Base-by-base conservation (phyloP, 1,139 yeast genomes). In the Spencermartinsiella ligniputridi region DNA sequence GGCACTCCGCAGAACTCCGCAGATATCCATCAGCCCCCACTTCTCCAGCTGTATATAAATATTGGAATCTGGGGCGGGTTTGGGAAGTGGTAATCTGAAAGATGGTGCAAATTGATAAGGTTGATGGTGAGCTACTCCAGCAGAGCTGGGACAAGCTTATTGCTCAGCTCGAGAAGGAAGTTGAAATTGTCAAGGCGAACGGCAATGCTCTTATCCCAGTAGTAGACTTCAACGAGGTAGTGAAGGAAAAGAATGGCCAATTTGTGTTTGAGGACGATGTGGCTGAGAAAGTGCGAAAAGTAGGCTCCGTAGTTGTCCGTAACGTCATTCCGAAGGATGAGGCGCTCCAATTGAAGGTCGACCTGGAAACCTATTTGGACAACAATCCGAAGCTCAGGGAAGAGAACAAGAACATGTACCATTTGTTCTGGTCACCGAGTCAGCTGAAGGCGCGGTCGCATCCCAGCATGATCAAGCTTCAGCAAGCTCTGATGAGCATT, bases 351-450 rank as follows among this genome's bases (percentile, higher is more conserved):
- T 37, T 41, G n/a, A 46, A 44, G 21, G 16, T 38, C n/a, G 46
- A 41, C 24, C 24, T 42, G 97, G 97, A 92, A 64, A 94, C 85
- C 51, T 92, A 94, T 74, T 81, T 81, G 41, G 54, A 54, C 12
- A 62, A 65, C 13, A 52, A 56, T 4, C 54, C 66, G 55, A 29
- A 42, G 20, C 13, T 35, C 6, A 37, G 35, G 24, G 49, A 46
- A 16, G 41, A 39, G n/a, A 43, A 37, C 27, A 34, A 33, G 30
- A 50, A 60, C n/a, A 61, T 58, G 27, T 70, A 63, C 54, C 62
- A 65, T 37, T 57, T 71, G 22, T 70, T 68, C 50, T 74, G 78
- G 78, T 61, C 75, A 3, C 64, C 67, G 45, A 59, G 72, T 3
- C 76, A 74, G 54, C 58, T 67, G 2, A 59, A 61, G 47, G 77